phyloP scores from a whole-genome alignment of 306 rosid species.

The Quillaja saponaria region DNA sequence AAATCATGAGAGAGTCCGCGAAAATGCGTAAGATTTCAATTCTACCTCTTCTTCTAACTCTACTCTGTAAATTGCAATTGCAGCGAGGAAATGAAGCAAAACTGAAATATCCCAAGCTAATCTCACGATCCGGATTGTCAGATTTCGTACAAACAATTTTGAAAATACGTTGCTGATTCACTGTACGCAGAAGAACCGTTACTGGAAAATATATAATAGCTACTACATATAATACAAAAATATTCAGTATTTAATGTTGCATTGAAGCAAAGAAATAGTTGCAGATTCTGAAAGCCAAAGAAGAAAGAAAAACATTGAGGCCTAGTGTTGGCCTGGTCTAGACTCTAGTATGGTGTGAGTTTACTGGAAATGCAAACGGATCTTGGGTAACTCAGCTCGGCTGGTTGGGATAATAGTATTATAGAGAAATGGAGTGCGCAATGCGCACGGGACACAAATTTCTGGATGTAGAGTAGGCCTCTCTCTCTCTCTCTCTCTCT shows the following conservation, averaged over 20 bases:
- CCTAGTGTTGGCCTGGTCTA: too few relatives aligned
- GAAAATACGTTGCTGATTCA: conserved; percentile 34
- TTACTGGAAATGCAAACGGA: not conserved
- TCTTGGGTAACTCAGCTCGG: conserved; percentile 3
- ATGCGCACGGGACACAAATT: not conserved
- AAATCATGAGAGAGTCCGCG: not conserved
- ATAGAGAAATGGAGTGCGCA: not conserved
- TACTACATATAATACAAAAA: not conserved
- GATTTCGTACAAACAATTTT: conserved; percentile 9
- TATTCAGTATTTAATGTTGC: not conserved
- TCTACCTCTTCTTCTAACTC: conserved; percentile 35
- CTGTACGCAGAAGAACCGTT: conserved; percentile 29
- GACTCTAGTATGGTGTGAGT: not conserved
- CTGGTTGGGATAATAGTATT: not conserved
- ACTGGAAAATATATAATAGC: not conserved
- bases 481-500: too few relatives aligned
- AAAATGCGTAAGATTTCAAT: conserved; percentile 13
- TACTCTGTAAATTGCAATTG: conserved; percentile 17
- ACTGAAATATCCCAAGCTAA: not conserved
- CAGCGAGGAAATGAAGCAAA: conserved; percentile 5
- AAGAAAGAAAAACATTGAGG: not conserved
- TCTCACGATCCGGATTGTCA: conserved; percentile 9
- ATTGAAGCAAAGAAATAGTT: not conserved
- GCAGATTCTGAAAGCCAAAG: not conserved
- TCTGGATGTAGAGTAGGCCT: too few relatives aligned